Percentiles rank a stretch among this genome's conserved stretches.
phyloP scores from a whole-genome alignment of 2,329 filamentous ascomycete species.

The Fusarium penzigii region DNA sequence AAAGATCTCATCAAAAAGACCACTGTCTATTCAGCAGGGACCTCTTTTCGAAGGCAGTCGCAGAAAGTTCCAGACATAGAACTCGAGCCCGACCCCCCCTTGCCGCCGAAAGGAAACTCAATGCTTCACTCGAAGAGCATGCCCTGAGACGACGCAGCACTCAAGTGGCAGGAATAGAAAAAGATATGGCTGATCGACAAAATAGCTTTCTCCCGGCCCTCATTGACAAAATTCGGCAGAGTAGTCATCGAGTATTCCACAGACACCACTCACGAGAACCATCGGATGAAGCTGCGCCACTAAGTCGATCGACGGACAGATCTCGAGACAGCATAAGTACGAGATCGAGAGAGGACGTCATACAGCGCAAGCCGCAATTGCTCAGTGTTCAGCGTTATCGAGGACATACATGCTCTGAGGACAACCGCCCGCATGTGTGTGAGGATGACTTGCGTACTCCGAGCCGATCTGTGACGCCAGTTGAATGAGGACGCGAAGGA shows the following conservation, averaged over 20 bases:
- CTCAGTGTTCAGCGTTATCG: conserved; percentile 7
- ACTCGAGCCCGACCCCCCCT: background rate
- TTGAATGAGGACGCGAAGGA: background rate
- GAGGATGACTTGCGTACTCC: conserved; percentile 25
- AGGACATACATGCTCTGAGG: conserved; percentile 34
- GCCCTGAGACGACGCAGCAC: conserved; percentile 30
- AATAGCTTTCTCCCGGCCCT: conserved; percentile 26
- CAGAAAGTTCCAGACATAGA: background rate
- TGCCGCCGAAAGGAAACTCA: conserved; percentile 19
- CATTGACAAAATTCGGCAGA: conserved; percentile 31
- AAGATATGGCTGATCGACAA: conserved; percentile 5
- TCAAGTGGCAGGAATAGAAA: conserved; percentile 9
- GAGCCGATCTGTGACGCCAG: conserved; percentile 8
- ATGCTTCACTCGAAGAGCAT: conserved; percentile 25
- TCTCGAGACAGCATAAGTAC: background rate
- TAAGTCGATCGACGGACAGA: conserved; percentile 1
- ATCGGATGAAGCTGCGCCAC: conserved; percentile 3
- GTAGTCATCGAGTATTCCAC: conserved; percentile 26
- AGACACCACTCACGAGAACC: conserved; percentile 20
- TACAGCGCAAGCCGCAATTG: conserved; percentile 17
- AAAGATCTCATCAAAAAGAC: conserved; percentile 12
- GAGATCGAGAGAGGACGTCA: conserved; percentile 24
- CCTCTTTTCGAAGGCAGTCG: conserved; percentile 13
- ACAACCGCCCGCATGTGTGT: conserved; percentile 34
- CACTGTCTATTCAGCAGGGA: conserved; percentile 23